Base-by-base conservation (phyloP, 768 basidiomycete species). In the Boletellus ananiceps region DNA sequence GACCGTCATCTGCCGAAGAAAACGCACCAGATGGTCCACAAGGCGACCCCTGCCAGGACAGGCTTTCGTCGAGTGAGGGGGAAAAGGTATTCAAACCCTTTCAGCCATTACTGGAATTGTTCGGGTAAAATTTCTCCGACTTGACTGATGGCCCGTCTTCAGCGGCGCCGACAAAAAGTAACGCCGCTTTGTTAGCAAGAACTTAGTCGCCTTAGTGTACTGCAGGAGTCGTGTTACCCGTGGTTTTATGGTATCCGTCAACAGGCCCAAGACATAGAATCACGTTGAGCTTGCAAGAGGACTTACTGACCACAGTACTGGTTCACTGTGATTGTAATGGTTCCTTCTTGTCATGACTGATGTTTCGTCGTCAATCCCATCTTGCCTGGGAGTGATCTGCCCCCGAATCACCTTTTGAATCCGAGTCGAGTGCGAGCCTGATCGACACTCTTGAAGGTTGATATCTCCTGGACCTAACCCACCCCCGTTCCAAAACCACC, bases 1-100 rank as follows among this genome's bases (percentile, higher is more conserved):
- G 71, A 2, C 71, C 71, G 39, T 5, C 19, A 19, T 19, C 16
- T 12, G 2, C n/a, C 12, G 44, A 34, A 36, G 33, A 44, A 36
- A 21, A 21, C 12, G 11, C 19, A 16, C 4, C 15, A 41, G 16
- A 34, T 25, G 34, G 23, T n/a, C 43, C 34, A 9, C 27, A 44
- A 5, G 34, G 44, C 5, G 34, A 36, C 2, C 44, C 44, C 21
- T 44, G 34, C 5, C 12, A 8, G 5, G 23, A 9, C n/a, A 25
- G 23, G 23, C 5, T 16, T 2, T 36, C 23, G 5, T 21, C 12
- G 31, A 19, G 19, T 19, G 19, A 19, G 19, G 19, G 3, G 19
- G 19, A 7, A 32, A n/a, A 7, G 7, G 43, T 13, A 5, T 15
- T 19, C 31, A 1, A 23, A 44, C 14, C 34, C 13, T 8, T 36